Conservation (phyloP, 345 rosid species). For the Geranium rotundifolium region DNA sequence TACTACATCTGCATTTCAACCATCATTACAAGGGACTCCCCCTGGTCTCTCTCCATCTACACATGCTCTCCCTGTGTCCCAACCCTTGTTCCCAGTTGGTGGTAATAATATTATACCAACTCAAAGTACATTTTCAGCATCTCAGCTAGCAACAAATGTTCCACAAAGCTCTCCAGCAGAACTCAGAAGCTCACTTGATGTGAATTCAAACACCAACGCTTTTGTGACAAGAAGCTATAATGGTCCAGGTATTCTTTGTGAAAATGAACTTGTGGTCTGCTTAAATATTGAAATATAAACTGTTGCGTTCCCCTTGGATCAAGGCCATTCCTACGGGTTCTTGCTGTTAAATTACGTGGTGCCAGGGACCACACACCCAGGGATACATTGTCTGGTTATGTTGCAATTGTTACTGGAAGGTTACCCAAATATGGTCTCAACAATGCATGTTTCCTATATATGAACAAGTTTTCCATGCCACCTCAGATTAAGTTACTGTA, state of each 20-base stretch:
- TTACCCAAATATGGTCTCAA: too few relatives aligned
- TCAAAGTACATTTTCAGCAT: too few relatives aligned
- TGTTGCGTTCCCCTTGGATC: too few relatives aligned
- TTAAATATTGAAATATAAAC: neutral
- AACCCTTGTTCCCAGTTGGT: conserved; percentile 86
- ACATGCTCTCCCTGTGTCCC: conserved; percentile 47
- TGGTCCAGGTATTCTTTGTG: conserved; percentile 12
- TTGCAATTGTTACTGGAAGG: too few relatives aligned
- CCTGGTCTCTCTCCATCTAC: conserved; percentile 52
- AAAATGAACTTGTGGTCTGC: neutral
- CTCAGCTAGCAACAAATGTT: conserved; percentile 35
- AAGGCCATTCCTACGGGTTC: too few relatives aligned
- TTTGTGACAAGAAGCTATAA: conserved; percentile 25
- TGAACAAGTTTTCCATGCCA: too few relatives aligned
- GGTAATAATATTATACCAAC: too few relatives aligned
- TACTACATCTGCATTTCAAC: conserved; percentile 36
- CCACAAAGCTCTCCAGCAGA: conserved; percentile 29
- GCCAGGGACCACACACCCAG: too few relatives aligned
- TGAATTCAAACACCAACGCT: conserved; percentile 25
- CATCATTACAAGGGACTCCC: conserved; percentile 46
- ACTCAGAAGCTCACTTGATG: conserved; percentile 36
- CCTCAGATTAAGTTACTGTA: too few relatives aligned
- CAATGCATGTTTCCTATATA: too few relatives aligned
- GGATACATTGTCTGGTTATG: too few relatives aligned
- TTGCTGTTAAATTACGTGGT: too few relatives aligned